Percentiles rank a stretch among this genome's conserved stretches.
Evolutionary conservation across 2,329 filamentous ascomycete genomes (phyloP).

Genomic region (Ploettnerulaceae sp.): DNA sequence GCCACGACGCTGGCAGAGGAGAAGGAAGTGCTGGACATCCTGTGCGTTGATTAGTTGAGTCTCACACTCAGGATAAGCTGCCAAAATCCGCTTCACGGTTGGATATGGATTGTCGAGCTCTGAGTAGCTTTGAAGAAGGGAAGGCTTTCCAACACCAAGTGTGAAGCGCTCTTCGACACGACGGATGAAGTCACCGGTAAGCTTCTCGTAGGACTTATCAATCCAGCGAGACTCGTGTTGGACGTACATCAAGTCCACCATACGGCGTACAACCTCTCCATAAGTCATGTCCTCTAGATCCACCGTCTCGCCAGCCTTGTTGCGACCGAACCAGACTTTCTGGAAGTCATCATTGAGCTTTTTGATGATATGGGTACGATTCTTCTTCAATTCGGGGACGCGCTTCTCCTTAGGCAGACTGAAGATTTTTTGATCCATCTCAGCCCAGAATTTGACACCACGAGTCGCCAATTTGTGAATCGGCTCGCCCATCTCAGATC

Average conservation of each 20-base stretch:
- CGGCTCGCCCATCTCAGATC: constrained; percentile 98
- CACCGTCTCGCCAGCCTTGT: constrained; percentile 72
- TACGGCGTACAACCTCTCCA: constrained; percentile 75
- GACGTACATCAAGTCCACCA: constrained; percentile 88
- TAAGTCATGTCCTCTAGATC: constrained; percentile 97
- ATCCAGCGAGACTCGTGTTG: constrained; percentile 91
- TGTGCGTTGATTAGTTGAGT: constrained; percentile 95
- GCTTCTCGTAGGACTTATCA: constrained; percentile 71
- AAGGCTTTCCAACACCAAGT: constrained; percentile 62
- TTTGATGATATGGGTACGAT: constrained; percentile 86
- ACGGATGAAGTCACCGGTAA: constrained; percentile 94
- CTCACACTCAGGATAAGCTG: constrained; percentile 80
- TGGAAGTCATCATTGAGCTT: constrained; percentile 95
- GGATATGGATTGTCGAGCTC: constrained; percentile 81
- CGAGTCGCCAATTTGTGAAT: constrained; percentile 98
- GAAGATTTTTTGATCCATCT: constrained; percentile 99
- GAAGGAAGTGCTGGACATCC: constrained; percentile 93
- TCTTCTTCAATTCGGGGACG: constrained; percentile 80
- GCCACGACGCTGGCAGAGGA: constrained; percentile 82
- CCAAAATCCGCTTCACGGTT: constrained; percentile 72
- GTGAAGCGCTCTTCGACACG: constrained; percentile 97
- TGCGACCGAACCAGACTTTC: constrained; percentile 92
- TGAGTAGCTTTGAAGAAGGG: constrained; percentile 81
- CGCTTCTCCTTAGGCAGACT: constrained; percentile 88
- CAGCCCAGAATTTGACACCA: constrained; percentile 93